Percentiles rank a stretch among this genome's conserved stretches.
Conservation (phyloP, 2,329 filamentous ascomycete species). For the Colletotrichum eleusines region DNA sequence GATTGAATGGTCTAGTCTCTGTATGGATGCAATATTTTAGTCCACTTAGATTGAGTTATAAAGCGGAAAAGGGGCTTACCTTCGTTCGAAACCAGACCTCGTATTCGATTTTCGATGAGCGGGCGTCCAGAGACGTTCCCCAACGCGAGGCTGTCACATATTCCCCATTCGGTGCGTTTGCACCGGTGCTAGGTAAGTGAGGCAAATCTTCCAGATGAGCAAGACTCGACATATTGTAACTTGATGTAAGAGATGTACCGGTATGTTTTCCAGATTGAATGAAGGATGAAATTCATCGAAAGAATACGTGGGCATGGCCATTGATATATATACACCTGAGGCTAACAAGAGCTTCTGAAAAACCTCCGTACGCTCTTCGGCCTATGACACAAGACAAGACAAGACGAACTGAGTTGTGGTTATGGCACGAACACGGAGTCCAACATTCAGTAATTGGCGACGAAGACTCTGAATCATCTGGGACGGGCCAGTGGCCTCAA, state of each 20-base stretch:
- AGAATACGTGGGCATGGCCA: background rate
- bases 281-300: background rate
- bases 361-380: background rate
- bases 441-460: background rate
- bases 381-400: background rate
- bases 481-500: too few species aligned
- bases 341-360: background rate
- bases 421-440: background rate
- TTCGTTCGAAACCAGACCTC: background rate
- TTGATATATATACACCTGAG: background rate
- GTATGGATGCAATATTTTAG: background rate
- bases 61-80: background rate
- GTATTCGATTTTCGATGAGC: background rate
- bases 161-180: background rate
- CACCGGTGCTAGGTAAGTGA: background rate
- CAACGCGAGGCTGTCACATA: background rate
- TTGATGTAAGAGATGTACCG: background rate
- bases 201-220: background rate
- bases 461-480: background rate
- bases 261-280: background rate
- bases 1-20: background rate
- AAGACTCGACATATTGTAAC: background rate
- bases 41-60: fast-evolving
- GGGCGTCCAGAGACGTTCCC: fast-evolving
- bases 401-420: background rate